Evolutionary conservation across 2,329 filamentous ascomycete genomes (phyloP).

Genomic region (Rachicladosporium sp.): DNA sequence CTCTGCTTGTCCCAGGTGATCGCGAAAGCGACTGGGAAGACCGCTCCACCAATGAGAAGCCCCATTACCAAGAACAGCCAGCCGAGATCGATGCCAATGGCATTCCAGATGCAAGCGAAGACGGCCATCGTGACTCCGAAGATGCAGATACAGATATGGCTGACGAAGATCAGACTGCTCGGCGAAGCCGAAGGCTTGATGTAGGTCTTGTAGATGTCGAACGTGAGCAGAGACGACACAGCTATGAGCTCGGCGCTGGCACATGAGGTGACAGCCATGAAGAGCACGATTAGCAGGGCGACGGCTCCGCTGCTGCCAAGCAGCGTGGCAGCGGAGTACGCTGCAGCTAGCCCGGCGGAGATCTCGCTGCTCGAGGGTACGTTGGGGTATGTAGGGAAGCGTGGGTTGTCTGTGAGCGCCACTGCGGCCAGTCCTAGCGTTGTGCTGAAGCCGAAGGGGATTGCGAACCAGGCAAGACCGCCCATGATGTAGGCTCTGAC

Average conservation of each 20-base stretch:
- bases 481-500: constrained; percentile 29
- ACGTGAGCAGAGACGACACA: constrained; percentile 27
- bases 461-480: constrained; percentile 37
- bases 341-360: constrained; percentile 14
- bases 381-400: constrained; percentile 30
- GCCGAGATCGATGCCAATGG: constrained; percentile 27
- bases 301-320: constrained; percentile 15
- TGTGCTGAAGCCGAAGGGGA: constrained; percentile 36
- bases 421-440: constrained; percentile 33
- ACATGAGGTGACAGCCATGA: constrained; percentile 20
- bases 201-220: constrained; percentile 31
- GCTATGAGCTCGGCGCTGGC: constrained; percentile 28
- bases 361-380: constrained; percentile 10
- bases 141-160: constrained; percentile 28
- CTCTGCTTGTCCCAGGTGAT: constrained; percentile 36
- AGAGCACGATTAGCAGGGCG: constrained; percentile 8
- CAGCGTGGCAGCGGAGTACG: constrained; percentile 13
- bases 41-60: constrained; percentile 30
- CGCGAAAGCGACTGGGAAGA: constrained; percentile 33
- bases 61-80: constrained; percentile 30
- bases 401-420: constrained; percentile 31
- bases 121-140: constrained; percentile 29
- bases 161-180: constrained; percentile 27
- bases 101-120: constrained; percentile 25
- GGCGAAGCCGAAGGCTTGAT: constrained; percentile 26